Percentiles rank a stretch among this genome's conserved stretches.
These are phyloP conservation scores for Albizia julibrissin DNA, from an alignment of 306 rosid species.

Conservation along the genomic window DNA sequence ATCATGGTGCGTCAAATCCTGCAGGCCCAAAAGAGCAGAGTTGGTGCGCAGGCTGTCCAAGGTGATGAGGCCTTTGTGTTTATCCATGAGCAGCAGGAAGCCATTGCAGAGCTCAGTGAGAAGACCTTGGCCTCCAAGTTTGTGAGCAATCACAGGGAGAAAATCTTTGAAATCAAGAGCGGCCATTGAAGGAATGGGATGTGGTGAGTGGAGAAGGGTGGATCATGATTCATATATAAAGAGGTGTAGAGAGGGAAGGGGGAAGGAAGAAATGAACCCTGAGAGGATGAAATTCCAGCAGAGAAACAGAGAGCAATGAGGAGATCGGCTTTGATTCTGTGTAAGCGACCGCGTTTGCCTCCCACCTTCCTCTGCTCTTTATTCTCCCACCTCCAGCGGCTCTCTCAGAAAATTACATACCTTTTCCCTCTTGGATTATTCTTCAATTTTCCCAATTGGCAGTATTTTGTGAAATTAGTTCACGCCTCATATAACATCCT, in stretches of 20 bases:
- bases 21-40: conserved; percentile 58
- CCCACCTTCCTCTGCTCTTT: conserved; percentile 43
- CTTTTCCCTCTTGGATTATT: no score
- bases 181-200: conserved; percentile 30
- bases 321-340: conserved; percentile 55
- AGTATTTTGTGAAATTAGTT: no score
- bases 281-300: neutral
- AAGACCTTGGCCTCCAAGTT: conserved; percentile 83
- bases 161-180: conserved; percentile 61
- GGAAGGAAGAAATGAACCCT: conserved; percentile 29
- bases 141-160: conserved; percentile 75
- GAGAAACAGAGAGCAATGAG: conserved; percentile 49
- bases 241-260: neutral
- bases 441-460: no score
- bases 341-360: conserved; percentile 44
- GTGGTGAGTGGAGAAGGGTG: neutral
- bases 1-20: conserved; percentile 69
- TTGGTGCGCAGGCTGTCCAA: conserved; percentile 62
- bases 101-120: conserved; percentile 83
- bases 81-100: conserved; percentile 74
- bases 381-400: neutral
- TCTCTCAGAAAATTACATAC: no score
- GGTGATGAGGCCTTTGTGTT: conserved; percentile 69
- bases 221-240: neutral
- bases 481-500: neutral